Conservation (phyloP, 257 asterid species). For the Rauvolfia tetraphylla region DNA sequence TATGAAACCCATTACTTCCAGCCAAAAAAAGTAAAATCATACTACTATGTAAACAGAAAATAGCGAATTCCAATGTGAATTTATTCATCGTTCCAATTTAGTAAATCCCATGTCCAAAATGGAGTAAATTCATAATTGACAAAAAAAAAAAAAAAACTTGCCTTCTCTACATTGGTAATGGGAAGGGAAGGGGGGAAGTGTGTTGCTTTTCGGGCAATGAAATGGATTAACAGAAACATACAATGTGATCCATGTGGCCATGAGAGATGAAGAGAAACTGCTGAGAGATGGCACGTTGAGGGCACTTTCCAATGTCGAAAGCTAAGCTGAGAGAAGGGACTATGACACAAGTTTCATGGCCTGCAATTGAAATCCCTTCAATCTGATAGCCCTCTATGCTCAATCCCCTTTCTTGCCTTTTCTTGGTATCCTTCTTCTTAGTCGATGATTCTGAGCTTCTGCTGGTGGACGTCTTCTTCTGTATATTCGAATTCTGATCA, state of each 20-base stretch:
- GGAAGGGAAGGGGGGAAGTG: too few species aligned
- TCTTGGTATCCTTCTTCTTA: conserved; percentile 24
- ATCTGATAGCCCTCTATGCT: conserved; percentile 61
- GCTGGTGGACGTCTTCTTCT: background rate
- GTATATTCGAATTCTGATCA: background rate
- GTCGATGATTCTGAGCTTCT: background rate
- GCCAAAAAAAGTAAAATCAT: background rate
- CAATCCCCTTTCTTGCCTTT: conserved; percentile 53
- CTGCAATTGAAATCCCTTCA: conserved; percentile 88
- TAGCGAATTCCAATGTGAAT: too few species aligned
- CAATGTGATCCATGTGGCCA: conserved; percentile 99
- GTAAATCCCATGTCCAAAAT: background rate
- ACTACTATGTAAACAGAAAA: background rate
- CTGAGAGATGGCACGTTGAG: conserved; percentile 90
- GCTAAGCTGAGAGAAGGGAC: conserved; percentile 76
- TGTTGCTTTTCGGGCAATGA: background rate
- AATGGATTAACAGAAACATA: conserved; percentile 15
- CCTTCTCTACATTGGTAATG: too few species aligned
- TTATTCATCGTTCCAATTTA: background rate
- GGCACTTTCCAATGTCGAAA: conserved; percentile 94
- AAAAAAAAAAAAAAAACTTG: too few species aligned
- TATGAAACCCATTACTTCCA: background rate
- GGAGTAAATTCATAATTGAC: background rate
- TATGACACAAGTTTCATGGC: conserved; percentile 90
- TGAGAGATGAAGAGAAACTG: conserved; percentile 94